Evolutionary conservation across 2,329 filamentous ascomycete genomes (phyloP).

Genomic region (Penicillium corylophilum): DNA sequence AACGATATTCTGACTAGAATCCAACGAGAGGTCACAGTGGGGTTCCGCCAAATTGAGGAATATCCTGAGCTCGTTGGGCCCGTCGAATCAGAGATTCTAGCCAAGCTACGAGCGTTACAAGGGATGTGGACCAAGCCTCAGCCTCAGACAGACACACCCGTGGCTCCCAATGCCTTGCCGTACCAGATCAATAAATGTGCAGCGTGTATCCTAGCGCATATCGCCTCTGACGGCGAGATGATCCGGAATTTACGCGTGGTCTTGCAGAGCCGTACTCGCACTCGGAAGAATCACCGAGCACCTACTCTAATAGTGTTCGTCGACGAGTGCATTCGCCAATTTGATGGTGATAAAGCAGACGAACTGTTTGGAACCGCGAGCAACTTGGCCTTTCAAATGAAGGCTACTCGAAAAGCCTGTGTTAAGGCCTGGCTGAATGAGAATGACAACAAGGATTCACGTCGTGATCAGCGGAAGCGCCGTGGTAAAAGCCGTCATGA

Average conservation of each 20-base stretch:
- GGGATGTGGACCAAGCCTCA: conserved; percentile 33
- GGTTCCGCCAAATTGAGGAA: conserved; percentile 20
- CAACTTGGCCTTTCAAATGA: conserved; percentile 20
- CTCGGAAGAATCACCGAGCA: conserved; percentile 16
- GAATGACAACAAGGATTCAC: neutral
- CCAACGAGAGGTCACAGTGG: conserved; percentile 24
- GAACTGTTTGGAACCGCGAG: conserved; percentile 15
- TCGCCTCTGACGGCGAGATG: conserved; percentile 25
- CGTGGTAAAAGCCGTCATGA: neutral
- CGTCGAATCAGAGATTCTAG: conserved; percentile 15
- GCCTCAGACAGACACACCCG: neutral
- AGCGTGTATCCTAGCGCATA: conserved; percentile 38
- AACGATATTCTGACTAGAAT: conserved; percentile 20
- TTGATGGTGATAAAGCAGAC: conserved; percentile 2
- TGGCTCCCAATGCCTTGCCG: conserved; percentile 7
- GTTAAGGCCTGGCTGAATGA: conserved; percentile 8
- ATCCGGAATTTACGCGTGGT: conserved; percentile 32
- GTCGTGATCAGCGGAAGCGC: neutral
- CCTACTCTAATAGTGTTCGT: conserved; percentile 32
- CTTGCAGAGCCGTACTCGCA: conserved; percentile 33
- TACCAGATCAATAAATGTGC: conserved; percentile 37
- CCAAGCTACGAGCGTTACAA: conserved; percentile 26
- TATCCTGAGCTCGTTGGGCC: conserved; percentile 15
- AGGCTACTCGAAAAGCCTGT: conserved; percentile 20
- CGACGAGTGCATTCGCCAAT: conserved; percentile 28